Base-by-base conservation (phyloP, 805 yeast genomes). In the Wickerhamiella allomyrinae region DNA sequence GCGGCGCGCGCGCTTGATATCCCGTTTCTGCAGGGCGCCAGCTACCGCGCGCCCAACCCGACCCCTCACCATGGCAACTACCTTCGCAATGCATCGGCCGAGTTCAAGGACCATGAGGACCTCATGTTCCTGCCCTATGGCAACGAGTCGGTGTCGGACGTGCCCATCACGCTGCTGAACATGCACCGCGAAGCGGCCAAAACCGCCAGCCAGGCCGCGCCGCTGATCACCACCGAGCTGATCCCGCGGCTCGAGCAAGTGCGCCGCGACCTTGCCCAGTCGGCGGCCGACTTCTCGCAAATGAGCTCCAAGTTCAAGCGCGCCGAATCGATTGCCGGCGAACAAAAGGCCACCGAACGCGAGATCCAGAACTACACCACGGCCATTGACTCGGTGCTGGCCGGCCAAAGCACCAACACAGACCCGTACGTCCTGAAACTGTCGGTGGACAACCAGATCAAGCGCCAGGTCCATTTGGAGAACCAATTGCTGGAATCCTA, bases 271-370 rank as follows among this genome's bases (percentile, higher is more conserved):
- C 64, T 89, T 48, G 62, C 79, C 45, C 76, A 82, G 40, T 86
- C 87, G 55, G 85, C 89, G 48, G 82, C 81, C 59, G 96, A 89
- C 61, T 89, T 91, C 66, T 79, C 77, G 51, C 83, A 79, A 57
- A 72, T 74, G 41, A 77, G 86, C 49, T 66, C 67, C 29, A 75
- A 73, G 53, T 95, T 85, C 57, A 70, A 79, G 43, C 69, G 69
- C 41, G 74, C 71, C 43, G 79, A 94, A 1, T 79, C 63, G 35
- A 76, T 71, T 47, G 71, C 94, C 1, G 65, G 81, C 37, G 91
- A 82, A 42, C 66, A 69, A 3, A 69, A 83, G n/a, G 61, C 63
- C 10, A 65, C 67, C 29, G 61, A 65, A 31, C 68, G 71, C 27
- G 64, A 65, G 44, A 70, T 76, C 13, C 73, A 69, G 49, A 73